Evolutionary conservation across 2,329 filamentous ascomycete genomes (phyloP).

Genomic region (Fusarium heterosporum): DNA sequence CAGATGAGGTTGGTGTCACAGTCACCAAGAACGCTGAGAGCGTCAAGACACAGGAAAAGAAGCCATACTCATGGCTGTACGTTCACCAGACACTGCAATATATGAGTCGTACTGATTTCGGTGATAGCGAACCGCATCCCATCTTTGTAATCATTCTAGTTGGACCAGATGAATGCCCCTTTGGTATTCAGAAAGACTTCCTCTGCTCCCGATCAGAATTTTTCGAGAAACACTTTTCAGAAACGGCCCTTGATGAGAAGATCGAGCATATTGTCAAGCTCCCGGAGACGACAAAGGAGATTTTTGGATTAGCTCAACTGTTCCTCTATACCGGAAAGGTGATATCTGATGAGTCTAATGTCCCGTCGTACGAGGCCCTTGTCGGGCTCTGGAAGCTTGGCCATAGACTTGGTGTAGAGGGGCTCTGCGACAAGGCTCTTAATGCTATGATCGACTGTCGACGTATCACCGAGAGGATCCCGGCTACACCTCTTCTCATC

Average conservation of each 20-base stretch:
- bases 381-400: slow-evolving; percentile 69
- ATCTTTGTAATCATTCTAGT: slow-evolving; percentile 67
- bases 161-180: slow-evolving; percentile 64
- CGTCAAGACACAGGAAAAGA: slow-evolving; percentile 27
- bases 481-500: slow-evolving; percentile 68
- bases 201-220: slow-evolving; percentile 63
- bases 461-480: slow-evolving; percentile 65
- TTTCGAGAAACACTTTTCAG: slow-evolving; percentile 61
- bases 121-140: slow-evolving; percentile 63
- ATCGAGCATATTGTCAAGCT: slow-evolving; percentile 65
- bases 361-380: slow-evolving; percentile 66
- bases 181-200: slow-evolving; percentile 70
- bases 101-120: slow-evolving; percentile 19
- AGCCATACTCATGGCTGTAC: slow-evolving; percentile 56
- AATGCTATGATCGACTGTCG: slow-evolving; percentile 69
- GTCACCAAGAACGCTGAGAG: slow-evolving; percentile 19
- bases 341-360: slow-evolving; percentile 54
- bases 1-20: slow-evolving; percentile 18
- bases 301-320: slow-evolving; percentile 67
- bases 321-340: slow-evolving; percentile 66
- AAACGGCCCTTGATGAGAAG: slow-evolving; percentile 50
- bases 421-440: slow-evolving; percentile 67
- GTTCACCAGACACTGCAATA: slow-evolving; percentile 5
- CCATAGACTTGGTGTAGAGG: slow-evolving; percentile 62
- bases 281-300: slow-evolving; percentile 59